A percentile compares a stretch with the other conserved stretches of the same genome.
phyloP scores from a whole-genome alignment of 2,329 filamentous ascomycete species.

The Tolypocladium endophyticum region DNA sequence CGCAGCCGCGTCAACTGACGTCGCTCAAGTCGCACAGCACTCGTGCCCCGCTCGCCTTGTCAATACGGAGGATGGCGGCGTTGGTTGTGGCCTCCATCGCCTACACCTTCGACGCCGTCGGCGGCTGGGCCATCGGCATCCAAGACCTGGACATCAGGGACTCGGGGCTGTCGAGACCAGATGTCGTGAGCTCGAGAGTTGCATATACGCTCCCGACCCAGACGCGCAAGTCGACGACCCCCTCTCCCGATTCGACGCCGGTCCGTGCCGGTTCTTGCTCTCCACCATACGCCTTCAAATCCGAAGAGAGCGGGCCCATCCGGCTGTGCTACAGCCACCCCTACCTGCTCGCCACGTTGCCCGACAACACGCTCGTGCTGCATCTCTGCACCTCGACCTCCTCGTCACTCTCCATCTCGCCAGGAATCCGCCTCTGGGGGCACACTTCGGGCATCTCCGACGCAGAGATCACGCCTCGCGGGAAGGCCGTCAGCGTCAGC shows the following conservation, averaged over 20 bases:
- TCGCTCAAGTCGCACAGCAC: conserved; percentile 75
- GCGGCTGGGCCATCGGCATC: conserved; percentile 83
- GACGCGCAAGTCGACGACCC: conserved; percentile 10
- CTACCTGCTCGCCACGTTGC: conserved; percentile 72
- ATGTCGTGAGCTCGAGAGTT: conserved; percentile 23
- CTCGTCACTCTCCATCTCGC: conserved; percentile 55
- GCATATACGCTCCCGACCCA: conserved; percentile 23
- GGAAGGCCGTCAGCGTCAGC: conserved; percentile 86
- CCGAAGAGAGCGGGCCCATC: conserved; percentile 37
- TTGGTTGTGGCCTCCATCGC: conserved; percentile 74
- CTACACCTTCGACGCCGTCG: conserved; percentile 68
- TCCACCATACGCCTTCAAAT: conserved; percentile 2
- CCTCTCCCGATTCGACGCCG: conserved; percentile 6
- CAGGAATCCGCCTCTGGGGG: conserved; percentile 73
- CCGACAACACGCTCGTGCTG: conserved; percentile 78
- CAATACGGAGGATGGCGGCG: conserved; percentile 55
- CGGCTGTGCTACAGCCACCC: conserved; percentile 66
- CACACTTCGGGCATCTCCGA: conserved; percentile 84
- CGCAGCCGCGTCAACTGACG: conserved; percentile 45
- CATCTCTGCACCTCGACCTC: conserved; percentile 70
- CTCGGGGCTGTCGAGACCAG: conserved; percentile 13
- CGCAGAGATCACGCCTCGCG: conserved; percentile 72
- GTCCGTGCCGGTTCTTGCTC: conserved; percentile 4
- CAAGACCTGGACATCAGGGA: conserved; percentile 66
- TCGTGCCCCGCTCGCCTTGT: conserved; percentile 69